Evolutionary conservation across 1,284 basidiomycete genomes (phyloP), one percentile per base, ranked within the genome.

Genomic region (Ganoderma leucocontextum): DNA sequence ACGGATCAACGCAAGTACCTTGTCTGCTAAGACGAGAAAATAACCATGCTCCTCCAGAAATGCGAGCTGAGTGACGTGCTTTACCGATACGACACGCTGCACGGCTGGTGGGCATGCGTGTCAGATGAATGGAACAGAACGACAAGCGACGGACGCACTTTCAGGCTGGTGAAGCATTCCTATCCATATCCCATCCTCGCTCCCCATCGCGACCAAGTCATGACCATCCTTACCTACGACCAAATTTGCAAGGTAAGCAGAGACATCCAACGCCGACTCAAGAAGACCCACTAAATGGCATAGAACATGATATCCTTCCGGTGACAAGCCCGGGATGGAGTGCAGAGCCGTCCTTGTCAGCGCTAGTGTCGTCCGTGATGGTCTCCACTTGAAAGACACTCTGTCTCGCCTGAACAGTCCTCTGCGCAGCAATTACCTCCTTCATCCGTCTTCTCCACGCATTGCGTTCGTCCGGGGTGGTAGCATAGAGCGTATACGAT

Each of bases 101-200:
- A 98, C 87, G 4, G 96, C 92, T 94, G 68, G 10, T 25, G 22
- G 22, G 10, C 22, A 53, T 42, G 44, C 47, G 42, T 35, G 60
- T 65, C 29, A 65, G n/a, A 9, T 13, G 12, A 29, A 47, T 52
- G 49, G 36, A 36, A 17, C 55, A 25, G 7, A 36, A 47, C 12
- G 25, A 44, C 19, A 7, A 22, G 22, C 29, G 61, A 13, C 65
- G 59, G 10, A 75, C 91, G 77, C 77, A 93, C 92, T 97, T 78
- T 86, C 82, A 0, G 96, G 91, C 76, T 96, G 92, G 72, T 94
- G 91, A 35, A 94, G 88, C 78, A 97, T 90, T 0, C 97, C 97
- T 72, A 99, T 97, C 95, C 96, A 99, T 2, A 99, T 94, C 39
- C 97, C 97, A 75, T 98, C 95, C 0, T 94, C 91, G 79, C 96